A percentile compares a stretch with the other conserved stretches of the same genome.
These are phyloP conservation scores for Auricularia auricula-judae DNA, from an alignment of 768 basidiomycete genomes.

Conservation along the genomic window DNA sequence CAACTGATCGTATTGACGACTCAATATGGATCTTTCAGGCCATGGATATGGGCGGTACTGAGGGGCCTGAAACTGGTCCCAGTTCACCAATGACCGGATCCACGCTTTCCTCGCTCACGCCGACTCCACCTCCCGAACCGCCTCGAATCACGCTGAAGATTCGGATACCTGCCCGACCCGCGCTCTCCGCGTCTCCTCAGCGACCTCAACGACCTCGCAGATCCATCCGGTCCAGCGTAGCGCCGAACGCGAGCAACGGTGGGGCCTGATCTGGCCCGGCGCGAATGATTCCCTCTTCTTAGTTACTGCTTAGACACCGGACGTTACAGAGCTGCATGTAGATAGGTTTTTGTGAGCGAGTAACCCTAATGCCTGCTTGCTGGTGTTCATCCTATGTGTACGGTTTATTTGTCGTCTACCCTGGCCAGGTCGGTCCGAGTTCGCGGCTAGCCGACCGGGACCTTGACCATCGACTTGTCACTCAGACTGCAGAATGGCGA, in stretches of 20 bases:
- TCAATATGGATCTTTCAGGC: conserved; percentile 18
- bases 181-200: conserved; percentile 7
- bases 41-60: conserved; percentile 52
- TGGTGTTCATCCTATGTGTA: background rate
- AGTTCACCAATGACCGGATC: background rate
- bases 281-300: background rate
- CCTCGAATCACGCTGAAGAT: conserved; percentile 16
- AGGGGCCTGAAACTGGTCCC: conserved; percentile 32
- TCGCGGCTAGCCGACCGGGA: background rate
- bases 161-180: conserved; percentile 15
- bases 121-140: conserved; percentile 8
- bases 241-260: background rate
- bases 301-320: conserved; percentile 19
- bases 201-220: conserved; percentile 4
- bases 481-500: conserved; percentile 7
- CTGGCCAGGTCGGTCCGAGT: conserved; percentile 8
- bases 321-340: conserved; percentile 10
- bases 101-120: conserved; percentile 1
- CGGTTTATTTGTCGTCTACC: conserved; percentile 5
- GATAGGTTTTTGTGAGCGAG: conserved; percentile 7
- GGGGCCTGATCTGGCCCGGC: background rate
- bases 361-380: background rate
- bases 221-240: conserved; percentile 1
- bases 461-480: background rate
- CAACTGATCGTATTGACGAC: background rate